phyloP scores from a whole-genome alignment of 148 eudicot species.

The Gaultheria prostrata region DNA sequence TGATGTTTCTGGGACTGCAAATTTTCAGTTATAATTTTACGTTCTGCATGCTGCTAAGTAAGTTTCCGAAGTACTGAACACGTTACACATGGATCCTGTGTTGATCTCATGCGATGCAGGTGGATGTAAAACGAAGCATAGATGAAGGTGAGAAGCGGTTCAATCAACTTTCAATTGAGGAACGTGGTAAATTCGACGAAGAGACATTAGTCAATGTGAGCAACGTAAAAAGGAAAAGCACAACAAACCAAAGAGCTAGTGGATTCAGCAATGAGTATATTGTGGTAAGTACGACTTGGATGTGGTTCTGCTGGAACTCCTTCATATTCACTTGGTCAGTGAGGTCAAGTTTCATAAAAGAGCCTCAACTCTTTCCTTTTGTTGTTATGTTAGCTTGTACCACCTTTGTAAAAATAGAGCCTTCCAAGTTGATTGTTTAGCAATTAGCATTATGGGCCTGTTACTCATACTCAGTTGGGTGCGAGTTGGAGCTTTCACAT shows the following conservation, averaged over 20 bases:
- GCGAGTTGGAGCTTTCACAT: background rate
- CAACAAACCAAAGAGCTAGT: constrained; percentile 49
- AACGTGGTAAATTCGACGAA: constrained; percentile 92
- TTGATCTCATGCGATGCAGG: constrained; percentile 37
- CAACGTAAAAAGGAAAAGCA: constrained; percentile 65
- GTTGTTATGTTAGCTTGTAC: background rate
- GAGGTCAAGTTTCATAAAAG: background rate
- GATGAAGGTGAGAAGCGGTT: constrained; percentile 88
- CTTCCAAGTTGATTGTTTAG: background rate
- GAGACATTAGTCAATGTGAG: constrained; percentile 95
- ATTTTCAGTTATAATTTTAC: background rate
- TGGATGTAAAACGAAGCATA: constrained; percentile 67
- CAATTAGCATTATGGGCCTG: background rate
- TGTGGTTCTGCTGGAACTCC: background rate
- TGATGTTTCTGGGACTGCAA: background rate
- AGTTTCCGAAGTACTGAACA: constrained; percentile 12
- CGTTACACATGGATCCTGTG: background rate
- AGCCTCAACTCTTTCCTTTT: background rate
- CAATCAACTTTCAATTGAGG: constrained; percentile 88
- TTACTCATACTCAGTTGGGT: background rate
- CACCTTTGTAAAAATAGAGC: background rate
- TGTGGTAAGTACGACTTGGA: constrained; percentile 53
- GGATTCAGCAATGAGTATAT: constrained; percentile 95
- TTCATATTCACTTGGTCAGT: background rate
- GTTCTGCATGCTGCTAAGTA: background rate